Evolutionary conservation across 2,329 filamentous ascomycete species (phyloP), one percentile per base, ranked within the genome.

Genomic region (Leptographium galeiforme): DNA sequence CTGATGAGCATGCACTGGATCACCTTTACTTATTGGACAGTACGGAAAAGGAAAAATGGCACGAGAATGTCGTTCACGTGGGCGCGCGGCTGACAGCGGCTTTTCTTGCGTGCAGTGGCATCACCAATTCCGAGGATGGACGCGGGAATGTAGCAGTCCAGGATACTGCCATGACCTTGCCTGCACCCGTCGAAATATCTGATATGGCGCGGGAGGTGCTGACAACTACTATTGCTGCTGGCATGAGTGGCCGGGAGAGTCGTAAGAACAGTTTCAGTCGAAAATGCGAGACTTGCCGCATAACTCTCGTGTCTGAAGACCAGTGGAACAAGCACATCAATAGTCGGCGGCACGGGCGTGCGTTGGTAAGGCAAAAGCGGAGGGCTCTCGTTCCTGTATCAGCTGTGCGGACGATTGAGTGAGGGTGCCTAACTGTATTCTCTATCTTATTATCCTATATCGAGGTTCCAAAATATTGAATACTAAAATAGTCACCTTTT

Each of bases 21-120:
- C 78, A 72, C 39, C 71, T 96, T 1, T 97, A 87, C 64, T 68
- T 97, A 2, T 69, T 97, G 1, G 88, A 98, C 67, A 87, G 87
- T 57, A 89, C 85, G 2, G 75, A 93, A 59, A 70, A 83, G 2
- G 62, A 71, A 0, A 63, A 68, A 1, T 96, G 87, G 75, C 61
- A 74, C 0, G 64, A 73, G 0, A 70, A 74, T n/a, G 87, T 96
- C 2, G 73, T 81, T 1, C 67, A 73, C 2, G 82, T 82, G 2
- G 89, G 87, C 0, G 69, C 78, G 1, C 64, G 71, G 1, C 67
- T 96, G 33, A 77, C 84, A 0, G 64, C 70, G 13, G 64, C 69
- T 0, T 94, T 94, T 61, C 72, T 96, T 0, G 62, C 40, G 14
- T 8, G 47, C 66, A 18, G 39, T 8, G 30, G 48, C 16, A 33